Percentiles rank a stretch among this genome's conserved stretches.
Evolutionary conservation across 768 basidiomycete genomes (phyloP).

Genomic region (Cystofilobasidium capitatum): DNA sequence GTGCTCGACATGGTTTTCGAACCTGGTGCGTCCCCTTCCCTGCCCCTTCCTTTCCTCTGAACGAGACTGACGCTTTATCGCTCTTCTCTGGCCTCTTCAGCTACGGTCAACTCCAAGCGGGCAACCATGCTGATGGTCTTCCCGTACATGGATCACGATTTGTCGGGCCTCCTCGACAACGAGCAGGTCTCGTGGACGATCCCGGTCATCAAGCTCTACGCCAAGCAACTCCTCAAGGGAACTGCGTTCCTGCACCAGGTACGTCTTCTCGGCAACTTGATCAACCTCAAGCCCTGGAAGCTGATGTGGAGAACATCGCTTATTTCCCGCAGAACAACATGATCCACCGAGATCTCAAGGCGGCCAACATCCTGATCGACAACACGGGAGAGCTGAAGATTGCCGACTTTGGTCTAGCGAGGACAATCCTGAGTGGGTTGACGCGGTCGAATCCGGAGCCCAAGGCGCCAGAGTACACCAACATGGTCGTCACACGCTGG

Average conservation of each 20-base stretch:
- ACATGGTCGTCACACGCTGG: slow-evolving; percentile 87
- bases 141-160: slow-evolving; percentile 99
- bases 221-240: slow-evolving; percentile 91
- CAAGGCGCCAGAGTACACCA: slow-evolving; percentile 67
- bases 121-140: slow-evolving; percentile 96
- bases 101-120: slow-evolving; percentile 56
- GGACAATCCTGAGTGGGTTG: slow-evolving; percentile 36
- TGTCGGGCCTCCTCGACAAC: slow-evolving; percentile 88
- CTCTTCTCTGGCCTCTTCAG: not conserved
- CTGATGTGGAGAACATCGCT: not conserved
- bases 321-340: slow-evolving; percentile 65
- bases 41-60: not conserved
- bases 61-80: not conserved
- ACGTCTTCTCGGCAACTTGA: slow-evolving; percentile 39
- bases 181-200: slow-evolving; percentile 58
- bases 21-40: slow-evolving; percentile 32
- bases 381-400: slow-evolving; percentile 74
- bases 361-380: slow-evolving; percentile 88
- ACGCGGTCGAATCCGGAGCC: slow-evolving; percentile 29
- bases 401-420: slow-evolving; percentile 93
- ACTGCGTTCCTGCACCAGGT: slow-evolving; percentile 93
- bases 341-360: slow-evolving; percentile 97
- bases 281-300: not conserved
- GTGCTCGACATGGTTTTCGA: slow-evolving; percentile 86
- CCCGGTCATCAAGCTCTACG: slow-evolving; percentile 86